phyloP scores from a whole-genome alignment of 208 protist genomes.

The Trichomonas vaginalis region DNA sequence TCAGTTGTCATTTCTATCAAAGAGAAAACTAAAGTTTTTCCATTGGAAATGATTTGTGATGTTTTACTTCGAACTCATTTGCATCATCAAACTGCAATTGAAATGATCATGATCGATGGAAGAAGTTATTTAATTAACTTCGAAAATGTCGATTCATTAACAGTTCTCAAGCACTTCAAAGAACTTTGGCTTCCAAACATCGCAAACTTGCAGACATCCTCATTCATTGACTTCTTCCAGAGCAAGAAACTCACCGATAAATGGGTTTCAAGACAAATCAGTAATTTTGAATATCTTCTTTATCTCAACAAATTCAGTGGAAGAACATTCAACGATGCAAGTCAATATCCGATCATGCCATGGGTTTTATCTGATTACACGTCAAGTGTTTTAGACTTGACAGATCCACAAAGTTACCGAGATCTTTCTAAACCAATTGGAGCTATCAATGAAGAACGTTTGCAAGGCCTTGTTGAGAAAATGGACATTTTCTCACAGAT shows the following conservation, averaged over 20 bases:
- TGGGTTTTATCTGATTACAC: slow-evolving; percentile 3
- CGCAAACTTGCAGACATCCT: background rate
- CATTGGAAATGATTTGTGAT: background rate
- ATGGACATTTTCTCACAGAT: background rate
- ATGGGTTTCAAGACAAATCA: background rate
- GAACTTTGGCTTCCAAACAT: background rate
- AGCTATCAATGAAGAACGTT: slow-evolving; percentile 44
- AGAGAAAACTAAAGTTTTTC: background rate
- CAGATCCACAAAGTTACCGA: slow-evolving; percentile 25
- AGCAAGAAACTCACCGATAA: background rate
- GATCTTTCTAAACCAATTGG: slow-evolving; percentile 43
- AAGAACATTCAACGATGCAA: background rate
- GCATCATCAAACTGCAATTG: background rate
- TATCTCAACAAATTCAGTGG: background rate
- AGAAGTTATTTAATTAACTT: background rate
- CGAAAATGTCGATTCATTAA: background rate
- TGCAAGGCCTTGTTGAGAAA: slow-evolving; percentile 20
- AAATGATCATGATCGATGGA: background rate
- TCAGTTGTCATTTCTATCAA: background rate
- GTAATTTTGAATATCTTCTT: slow-evolving; percentile 2
- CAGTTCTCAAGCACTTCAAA: background rate
- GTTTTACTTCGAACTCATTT: background rate
- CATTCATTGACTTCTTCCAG: background rate
- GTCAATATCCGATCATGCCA: slow-evolving; percentile 15
- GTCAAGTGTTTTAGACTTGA: slow-evolving; percentile 27